Percentiles rank a stretch among this genome's conserved stretches.
phyloP scores from a whole-genome alignment of 305 asterid species.

The Fraxinus greggii region DNA sequence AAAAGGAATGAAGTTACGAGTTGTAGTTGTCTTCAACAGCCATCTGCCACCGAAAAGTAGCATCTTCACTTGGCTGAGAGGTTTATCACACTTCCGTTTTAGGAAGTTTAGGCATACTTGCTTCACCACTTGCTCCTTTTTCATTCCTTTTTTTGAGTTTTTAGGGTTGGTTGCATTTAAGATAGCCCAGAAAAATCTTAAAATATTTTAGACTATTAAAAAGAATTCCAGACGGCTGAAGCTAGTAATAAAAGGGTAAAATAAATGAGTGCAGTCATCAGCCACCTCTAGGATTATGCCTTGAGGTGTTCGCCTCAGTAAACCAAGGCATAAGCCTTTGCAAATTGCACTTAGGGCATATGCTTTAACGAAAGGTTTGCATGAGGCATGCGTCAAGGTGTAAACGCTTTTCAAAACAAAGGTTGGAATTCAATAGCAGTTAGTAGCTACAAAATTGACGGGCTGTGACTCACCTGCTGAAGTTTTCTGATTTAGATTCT shows the following conservation, averaged over 20 bases:
- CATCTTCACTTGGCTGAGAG: not conserved
- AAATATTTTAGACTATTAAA: not conserved
- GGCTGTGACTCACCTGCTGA: conserved; percentile 36
- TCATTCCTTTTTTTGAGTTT: not conserved
- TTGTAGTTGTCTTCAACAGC: not conserved
- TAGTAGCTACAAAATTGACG: conserved; percentile 8
- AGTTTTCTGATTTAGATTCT: conserved; percentile 29
- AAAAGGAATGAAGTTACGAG: not conserved
- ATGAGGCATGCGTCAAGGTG: not conserved
- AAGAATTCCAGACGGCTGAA: not conserved
- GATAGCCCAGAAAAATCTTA: not conserved
- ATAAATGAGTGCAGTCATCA: not conserved
- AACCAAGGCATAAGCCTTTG: not conserved
- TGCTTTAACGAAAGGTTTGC: not conserved
- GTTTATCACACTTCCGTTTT: not conserved
- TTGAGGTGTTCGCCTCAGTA: not conserved
- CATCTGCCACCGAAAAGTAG: not conserved
- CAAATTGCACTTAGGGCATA: not conserved
- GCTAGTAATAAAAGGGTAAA: not conserved
- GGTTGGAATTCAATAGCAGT: conserved; percentile 7
- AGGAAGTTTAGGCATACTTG: not conserved
- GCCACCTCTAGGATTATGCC: not conserved
- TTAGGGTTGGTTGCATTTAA: not conserved
- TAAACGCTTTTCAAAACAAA: not conserved
- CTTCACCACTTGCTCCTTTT: not conserved